Conservation (phyloP, 176 grass and related monocot species). For the Areca catechu region DNA sequence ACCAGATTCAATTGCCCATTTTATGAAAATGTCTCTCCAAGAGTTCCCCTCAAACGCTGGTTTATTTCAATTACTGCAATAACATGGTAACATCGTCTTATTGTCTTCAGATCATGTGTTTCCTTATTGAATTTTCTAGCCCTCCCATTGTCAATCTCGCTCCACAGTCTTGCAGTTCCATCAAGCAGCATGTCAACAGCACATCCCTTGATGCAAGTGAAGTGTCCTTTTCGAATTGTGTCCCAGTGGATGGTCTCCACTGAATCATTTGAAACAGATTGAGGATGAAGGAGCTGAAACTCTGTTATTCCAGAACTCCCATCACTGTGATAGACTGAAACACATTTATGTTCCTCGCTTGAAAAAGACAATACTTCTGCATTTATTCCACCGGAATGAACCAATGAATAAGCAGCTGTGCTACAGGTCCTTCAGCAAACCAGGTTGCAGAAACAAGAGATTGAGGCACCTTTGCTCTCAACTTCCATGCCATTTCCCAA, state of each 20-base stretch:
- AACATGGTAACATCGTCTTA: constrained; percentile 46
- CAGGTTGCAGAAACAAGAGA: constrained; percentile 52
- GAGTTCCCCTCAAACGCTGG: constrained; percentile 52
- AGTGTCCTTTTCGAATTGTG: constrained; percentile 14
- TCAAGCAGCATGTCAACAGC: constrained; percentile 81
- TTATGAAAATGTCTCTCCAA: constrained; percentile 67
- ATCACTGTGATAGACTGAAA: constrained; percentile 68
- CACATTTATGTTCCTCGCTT: constrained; percentile 22
- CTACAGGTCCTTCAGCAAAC: constrained; percentile 45
- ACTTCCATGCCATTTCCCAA: constrained; percentile 73
- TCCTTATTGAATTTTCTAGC: constrained; percentile 41
- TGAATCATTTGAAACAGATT: constrained; percentile 74
- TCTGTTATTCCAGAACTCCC: constrained; percentile 36
- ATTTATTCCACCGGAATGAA: constrained; percentile 2
- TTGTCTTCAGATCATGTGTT: constrained; percentile 17
- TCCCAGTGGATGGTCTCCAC: constrained; percentile 47
- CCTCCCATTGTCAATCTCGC: constrained; percentile 39
- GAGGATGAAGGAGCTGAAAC: constrained; percentile 56
- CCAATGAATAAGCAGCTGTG: constrained; percentile 31
- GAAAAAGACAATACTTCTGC: neutral
- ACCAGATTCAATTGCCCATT: constrained; percentile 60
- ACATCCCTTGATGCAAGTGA: constrained; percentile 47
- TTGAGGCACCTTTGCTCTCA: constrained; percentile 41
- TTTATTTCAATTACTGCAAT: constrained; percentile 72
- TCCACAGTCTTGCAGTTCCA: constrained; percentile 74